A percentile compares a stretch with the other conserved stretches of the same genome.
Evolutionary conservation across 768 basidiomycete genomes (phyloP).

Genomic region (Amyloporia xantha): DNA sequence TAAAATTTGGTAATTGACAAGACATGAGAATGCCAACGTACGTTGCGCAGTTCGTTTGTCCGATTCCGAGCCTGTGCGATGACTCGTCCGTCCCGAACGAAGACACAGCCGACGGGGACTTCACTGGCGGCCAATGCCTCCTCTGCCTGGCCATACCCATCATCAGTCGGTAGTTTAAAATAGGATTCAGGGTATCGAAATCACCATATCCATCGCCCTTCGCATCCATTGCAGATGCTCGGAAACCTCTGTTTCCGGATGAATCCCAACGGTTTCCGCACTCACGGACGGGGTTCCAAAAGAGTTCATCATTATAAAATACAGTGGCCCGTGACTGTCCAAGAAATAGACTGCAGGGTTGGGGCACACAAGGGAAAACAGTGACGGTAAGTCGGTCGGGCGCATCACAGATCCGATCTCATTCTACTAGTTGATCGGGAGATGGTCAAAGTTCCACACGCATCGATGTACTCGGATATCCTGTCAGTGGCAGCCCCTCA

Average conservation of each 20-base stretch:
- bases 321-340: too few relatives aligned
- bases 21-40: conserved; percentile 27
- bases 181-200: conserved; percentile 8
- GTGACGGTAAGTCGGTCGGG: too few relatives aligned
- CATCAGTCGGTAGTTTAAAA: background rate
- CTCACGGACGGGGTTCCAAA: too few relatives aligned
- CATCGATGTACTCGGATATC: too few relatives aligned
- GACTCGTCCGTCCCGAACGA: conserved; percentile 68
- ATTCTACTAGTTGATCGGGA: too few relatives aligned
- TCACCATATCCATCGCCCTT: conserved; percentile 72
- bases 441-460: too few relatives aligned
- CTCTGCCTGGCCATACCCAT: conserved; percentile 48
- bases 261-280: too few relatives aligned
- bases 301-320: too few relatives aligned
- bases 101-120: conserved; percentile 96
- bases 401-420: too few relatives aligned
- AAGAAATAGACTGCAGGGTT: too few relatives aligned
- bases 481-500: too few relatives aligned
- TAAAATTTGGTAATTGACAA: conserved; percentile 2
- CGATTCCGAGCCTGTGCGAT: conserved; percentile 88
- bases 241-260: background rate
- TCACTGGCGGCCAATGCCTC: conserved; percentile 82
- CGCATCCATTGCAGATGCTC: conserved; percentile 63
- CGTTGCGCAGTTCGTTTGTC: conserved; percentile 92
- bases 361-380: too few relatives aligned